Base-by-base conservation (phyloP, 2,329 filamentous ascomycete genomes). In the Alternaria sp. region DNA sequence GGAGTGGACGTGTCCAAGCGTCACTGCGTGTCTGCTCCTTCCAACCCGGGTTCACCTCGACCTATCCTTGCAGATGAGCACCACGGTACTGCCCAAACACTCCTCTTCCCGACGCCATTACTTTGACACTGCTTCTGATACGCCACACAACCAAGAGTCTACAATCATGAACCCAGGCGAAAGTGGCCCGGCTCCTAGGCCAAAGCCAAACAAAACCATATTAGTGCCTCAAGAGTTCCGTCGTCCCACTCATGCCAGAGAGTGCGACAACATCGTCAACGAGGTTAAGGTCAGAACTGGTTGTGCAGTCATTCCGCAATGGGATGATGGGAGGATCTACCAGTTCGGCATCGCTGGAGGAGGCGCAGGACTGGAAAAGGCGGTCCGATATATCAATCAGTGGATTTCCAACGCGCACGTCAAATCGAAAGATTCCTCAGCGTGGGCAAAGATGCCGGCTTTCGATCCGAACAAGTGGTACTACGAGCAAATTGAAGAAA, bases 391-490 rank as follows among this genome's bases (percentile, higher is more conserved):
- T 7, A 51, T 77, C 46, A 73, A 77, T 51, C 52, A 71, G 12
- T 78, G 74, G 74, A 74, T 78, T 7, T 59, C 61, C 3, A 64
- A 59, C 14, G 60, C 69, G 5, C 54, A 55, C 14, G 53, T 18
- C 22, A 76, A 70, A 52, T 68, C 66, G 14, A 48, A 54, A 52
- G 62, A 63, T 1, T 67, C 75, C 2, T 54, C 69, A 26, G 63
- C 64, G 5, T 78, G 75, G 75, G 68, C 70, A 1, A 77, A 72
- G 58, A 63, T 51, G 20, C 53, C 59, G 7, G 72, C 74, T 1
- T 76, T 68, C 54, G 59, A 72, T 24, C 8, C 42, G 1, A 54
- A 67, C 22, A 55, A 69, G 5, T 76, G 75, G 75, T 69, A 65
- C 30, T 64, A 72, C 16, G 51, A 70, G 0, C 8, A 67, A 11